Base-by-base conservation (phyloP, 1,284 basidiomycete species). In the Rhizoctonia solani region DNA sequence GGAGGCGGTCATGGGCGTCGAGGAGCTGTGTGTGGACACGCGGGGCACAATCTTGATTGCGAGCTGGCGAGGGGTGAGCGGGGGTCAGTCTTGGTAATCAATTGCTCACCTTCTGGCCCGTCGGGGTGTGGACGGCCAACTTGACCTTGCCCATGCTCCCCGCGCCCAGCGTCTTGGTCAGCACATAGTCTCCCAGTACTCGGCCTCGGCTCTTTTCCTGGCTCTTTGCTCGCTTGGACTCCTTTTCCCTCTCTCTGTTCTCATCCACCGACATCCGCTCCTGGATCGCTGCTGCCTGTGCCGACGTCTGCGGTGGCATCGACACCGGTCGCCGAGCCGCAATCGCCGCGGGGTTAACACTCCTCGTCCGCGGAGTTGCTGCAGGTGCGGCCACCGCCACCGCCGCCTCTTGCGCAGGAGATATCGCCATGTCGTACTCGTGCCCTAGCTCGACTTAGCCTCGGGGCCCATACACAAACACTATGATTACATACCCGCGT, bases 91-190 rank as follows among this genome's bases (percentile, higher is more conserved):
- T 41, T 29, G 37, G 37, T 2, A 1, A 27, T 29, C 11, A n/a
- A 8, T 79, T n/a, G n/a, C 86, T 74, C 71, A 96, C 96, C 86
- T 96, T 97, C 79, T 98, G 94, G 46, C 92, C 92, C 1, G 93
- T 92, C 72, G 88, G 76, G 72, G 91, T 92, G 76, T 96, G 93
- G 44, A 91, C 89, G 5, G 93, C 96, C 19, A 98, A 86, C 82
- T 98, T 99, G 74, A 99, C 97, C 77, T 98, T 98, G 72, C 96
- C 97, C 95, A 99, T 99, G 77, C 93, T 95, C 41, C 97, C 96
- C 42, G 95, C 95, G 54, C 97, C 96, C 37, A 99, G 84, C 2
- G 96, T 98, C 84, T 98, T 98, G 74, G 93, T 93, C 71, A 99
- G 85, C 69, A 92, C 92, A 81, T 98, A 99, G 76, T 98, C 94